Evolutionary conservation across 1,284 basidiomycete species (phyloP), one percentile per base, ranked within the genome.

Genomic region (Malassezia sp.): DNA sequence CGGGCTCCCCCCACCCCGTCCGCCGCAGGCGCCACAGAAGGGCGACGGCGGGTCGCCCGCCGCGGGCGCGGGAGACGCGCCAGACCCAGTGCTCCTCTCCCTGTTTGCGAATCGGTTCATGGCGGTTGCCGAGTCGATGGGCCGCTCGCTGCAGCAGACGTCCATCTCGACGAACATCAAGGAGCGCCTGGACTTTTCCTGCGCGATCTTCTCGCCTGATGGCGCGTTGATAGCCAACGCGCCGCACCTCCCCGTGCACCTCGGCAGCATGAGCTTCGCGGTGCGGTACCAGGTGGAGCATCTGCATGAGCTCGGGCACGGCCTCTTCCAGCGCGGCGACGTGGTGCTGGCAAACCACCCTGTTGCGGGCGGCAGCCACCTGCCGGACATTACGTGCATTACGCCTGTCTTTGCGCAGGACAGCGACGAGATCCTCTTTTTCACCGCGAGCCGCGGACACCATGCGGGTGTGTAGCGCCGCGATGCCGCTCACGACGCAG

Each of bases 101-200:
- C 77, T 91, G 23, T 90, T 90, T 61, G 84, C 85, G 20, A 88
- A 90, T 64, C 80, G 87, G 43, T 89, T 88, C 74, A 88, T 88
- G 84, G 82, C 81, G 62, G 83, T 88, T 9, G 85, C 85, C 5
- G 85, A 91, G 70, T 86, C 87, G 3, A 91, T 90, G 87, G 88
- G 87, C 23, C 77, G 84, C 26, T 83, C 83, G 1, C 75, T 91
- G 9, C 85, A 68, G 37, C 84, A 91, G 72, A 90, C 87, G 0
- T 81, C 85, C 2, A 89, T 91, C 59, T 84, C 82, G 59, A 87
- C 84, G 15, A 88, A 88, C 65, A 88, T 88, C 75, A 87, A 88
- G 70, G 85, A 88, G 67, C 77, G 85, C 4, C 77, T 88, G 20
- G 85, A 88, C 71, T 88, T 85, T 68, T 86, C 83, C 7, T 74